Conservation (phyloP, 805 yeast genomes). For the Monosporozyma aerobia region DNA sequence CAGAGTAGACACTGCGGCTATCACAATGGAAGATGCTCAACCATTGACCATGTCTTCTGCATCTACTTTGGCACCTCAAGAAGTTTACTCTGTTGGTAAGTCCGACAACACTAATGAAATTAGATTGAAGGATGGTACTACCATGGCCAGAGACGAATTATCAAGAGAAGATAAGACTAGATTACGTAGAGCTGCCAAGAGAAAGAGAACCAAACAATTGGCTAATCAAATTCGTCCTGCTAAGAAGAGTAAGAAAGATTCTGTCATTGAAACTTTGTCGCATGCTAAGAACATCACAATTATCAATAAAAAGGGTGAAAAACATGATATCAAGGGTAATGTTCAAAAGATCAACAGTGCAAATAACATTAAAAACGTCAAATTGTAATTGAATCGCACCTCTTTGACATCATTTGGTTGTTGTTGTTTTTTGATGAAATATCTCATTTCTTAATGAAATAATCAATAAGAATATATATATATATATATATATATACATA, state of each 20-base stretch:
- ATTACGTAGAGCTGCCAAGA: slow-evolving; percentile 76
- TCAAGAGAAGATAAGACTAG: slow-evolving; percentile 79
- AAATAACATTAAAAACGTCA: not conserved
- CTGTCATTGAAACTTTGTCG: slow-evolving; percentile 59
- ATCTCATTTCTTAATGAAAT: too few relatives aligned
- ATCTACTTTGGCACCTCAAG: slow-evolving; percentile 87
- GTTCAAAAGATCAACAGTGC: slow-evolving; percentile 30
- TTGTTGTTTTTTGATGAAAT: too few relatives aligned
- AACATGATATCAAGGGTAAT: slow-evolving; percentile 65
- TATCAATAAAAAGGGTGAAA: slow-evolving; percentile 66
- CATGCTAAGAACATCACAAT: slow-evolving; percentile 71
- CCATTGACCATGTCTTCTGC: slow-evolving; percentile 73
- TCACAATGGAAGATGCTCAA: slow-evolving; percentile 92
- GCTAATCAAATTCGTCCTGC: slow-evolving; percentile 27
- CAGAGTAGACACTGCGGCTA: slow-evolving; percentile 72
- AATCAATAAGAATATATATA: not conserved
- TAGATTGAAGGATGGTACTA: slow-evolving; percentile 64
- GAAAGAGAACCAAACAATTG: slow-evolving; percentile 52
- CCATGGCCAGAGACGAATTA: slow-evolving; percentile 73
- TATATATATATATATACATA: not conserved
- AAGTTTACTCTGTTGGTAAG: slow-evolving; percentile 53
- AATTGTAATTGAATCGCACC: not conserved
- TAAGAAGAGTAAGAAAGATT: slow-evolving; percentile 47
- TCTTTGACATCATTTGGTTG: not conserved
- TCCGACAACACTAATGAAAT: slow-evolving; percentile 50